These are phyloP conservation scores for Ormosia emarginata DNA, from an alignment of 306 rosid species.

Conservation along the genomic window DNA sequence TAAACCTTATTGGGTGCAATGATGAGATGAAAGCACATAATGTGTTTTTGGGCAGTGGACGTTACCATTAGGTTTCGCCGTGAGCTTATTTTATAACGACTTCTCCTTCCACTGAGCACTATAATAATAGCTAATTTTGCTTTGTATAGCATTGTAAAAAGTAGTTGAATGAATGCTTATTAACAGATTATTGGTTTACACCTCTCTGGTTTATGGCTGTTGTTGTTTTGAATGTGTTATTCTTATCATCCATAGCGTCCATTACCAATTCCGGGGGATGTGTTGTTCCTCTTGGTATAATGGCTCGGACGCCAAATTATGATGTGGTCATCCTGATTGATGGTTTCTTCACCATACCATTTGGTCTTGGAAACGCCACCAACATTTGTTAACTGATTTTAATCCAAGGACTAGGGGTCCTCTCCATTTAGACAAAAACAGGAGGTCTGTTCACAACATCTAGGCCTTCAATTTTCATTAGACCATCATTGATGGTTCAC, in stretches of 20 bases:
- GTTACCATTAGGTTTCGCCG: constrained; percentile 51
- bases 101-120: constrained; percentile 99
- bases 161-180: not conserved
- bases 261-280: constrained; percentile 80
- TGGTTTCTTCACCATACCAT: constrained; percentile 57
- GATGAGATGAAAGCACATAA: constrained; percentile 72
- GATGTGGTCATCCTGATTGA: constrained; percentile 79
- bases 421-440: no score
- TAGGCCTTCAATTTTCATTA: no score
- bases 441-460: no score
- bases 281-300: constrained; percentile 61
- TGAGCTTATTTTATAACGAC: constrained; percentile 74
- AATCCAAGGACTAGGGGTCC: no score
- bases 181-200: not conserved
- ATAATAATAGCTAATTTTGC: not conserved
- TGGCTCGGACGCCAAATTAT: constrained; percentile 81
- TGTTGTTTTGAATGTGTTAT: no score
- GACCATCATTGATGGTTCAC: no score
- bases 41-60: constrained; percentile 89
- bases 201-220: not conserved
- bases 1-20: constrained; percentile 32
- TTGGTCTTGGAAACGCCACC: constrained; percentile 89
- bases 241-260: constrained; percentile 33
- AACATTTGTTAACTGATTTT: constrained; percentile 17
- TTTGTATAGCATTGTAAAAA: no score